Conservation (phyloP, 345 rosid species). For the Boechera retrofracta region DNA sequence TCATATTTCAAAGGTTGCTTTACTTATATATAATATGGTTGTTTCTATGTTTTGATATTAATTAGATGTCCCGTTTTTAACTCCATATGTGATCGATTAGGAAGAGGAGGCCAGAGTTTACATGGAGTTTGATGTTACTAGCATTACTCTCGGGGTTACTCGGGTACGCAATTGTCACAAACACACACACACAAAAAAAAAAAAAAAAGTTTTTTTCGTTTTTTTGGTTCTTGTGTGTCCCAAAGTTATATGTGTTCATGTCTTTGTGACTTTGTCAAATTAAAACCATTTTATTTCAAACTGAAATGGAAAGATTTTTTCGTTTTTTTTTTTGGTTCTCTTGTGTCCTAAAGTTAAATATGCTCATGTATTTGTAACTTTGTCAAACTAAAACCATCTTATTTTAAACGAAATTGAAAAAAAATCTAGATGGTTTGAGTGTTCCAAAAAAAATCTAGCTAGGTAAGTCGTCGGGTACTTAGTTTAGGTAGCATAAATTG, state of each 20-base stretch:
- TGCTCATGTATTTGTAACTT: neutral
- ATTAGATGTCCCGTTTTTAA: neutral
- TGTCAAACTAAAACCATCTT: neutral
- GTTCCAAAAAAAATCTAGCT: no score
- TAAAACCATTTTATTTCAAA: neutral
- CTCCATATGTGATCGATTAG: conserved; percentile 37
- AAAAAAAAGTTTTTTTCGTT: neutral
- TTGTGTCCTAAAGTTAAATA: neutral
- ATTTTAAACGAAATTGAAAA: neutral
- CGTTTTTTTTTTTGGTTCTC: no score
- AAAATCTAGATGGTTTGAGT: neutral
- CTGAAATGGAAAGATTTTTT: neutral
- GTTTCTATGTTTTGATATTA: conserved; percentile 7
- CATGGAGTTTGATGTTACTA: conserved; percentile 51
- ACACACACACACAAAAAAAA: neutral
- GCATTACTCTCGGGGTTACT: conserved; percentile 55
- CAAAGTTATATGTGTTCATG: neutral
- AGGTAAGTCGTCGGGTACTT: no score
- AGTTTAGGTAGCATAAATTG: no score
- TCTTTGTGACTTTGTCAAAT: neutral
- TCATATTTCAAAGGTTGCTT: conserved; percentile 50
- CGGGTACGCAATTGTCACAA: conserved; percentile 50
- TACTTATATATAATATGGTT: neutral
- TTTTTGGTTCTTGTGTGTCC: neutral
- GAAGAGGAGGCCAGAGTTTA: conserved; percentile 56